Evolutionary conservation across 768 basidiomycete genomes (phyloP).

Genomic region (Boletus pseudopeckii): DNA sequence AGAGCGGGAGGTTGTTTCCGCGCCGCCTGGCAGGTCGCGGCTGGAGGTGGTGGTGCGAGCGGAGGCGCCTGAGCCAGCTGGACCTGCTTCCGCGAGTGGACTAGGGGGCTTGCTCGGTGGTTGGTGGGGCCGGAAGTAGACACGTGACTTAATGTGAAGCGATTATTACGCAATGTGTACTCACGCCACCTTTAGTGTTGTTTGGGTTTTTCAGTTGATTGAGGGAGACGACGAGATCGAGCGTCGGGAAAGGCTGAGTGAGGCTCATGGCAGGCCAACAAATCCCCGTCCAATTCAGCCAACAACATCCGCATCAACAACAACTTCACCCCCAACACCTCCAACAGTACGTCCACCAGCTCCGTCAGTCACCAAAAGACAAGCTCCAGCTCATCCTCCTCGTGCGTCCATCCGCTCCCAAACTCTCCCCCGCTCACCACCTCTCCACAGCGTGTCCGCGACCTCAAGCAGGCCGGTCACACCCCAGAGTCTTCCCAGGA

Average conservation of each 20-base stretch:
- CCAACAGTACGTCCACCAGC: slow-evolving; percentile 3
- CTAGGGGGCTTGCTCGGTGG: slow-evolving; percentile 70
- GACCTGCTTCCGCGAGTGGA: slow-evolving; percentile 48
- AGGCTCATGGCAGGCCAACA: slow-evolving; percentile 23
- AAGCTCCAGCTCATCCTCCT: slow-evolving; percentile 22
- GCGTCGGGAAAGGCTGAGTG: slow-evolving; percentile 1
- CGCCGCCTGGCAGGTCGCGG: slow-evolving; percentile 46
- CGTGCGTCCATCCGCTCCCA: not conserved
- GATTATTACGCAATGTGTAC: slow-evolving; percentile 6
- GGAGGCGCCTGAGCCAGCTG: slow-evolving; percentile 48
- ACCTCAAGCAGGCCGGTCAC: slow-evolving; percentile 41
- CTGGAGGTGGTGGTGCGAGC: slow-evolving; percentile 48
- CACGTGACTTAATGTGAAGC: slow-evolving; percentile 16
- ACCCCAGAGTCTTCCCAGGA: slow-evolving; percentile 46
- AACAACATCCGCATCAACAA: slow-evolving; percentile 17
- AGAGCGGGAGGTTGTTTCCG: slow-evolving; percentile 14
- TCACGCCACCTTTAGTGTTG: slow-evolving; percentile 22
- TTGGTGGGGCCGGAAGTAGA: slow-evolving; percentile 64
- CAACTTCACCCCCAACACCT: slow-evolving; percentile 7
- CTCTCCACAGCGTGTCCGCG: slow-evolving; percentile 39
- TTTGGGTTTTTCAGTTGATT: slow-evolving; percentile 18
- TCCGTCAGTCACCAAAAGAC: slow-evolving; percentile 23
- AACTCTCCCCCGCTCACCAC: not conserved
- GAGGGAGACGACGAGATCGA: slow-evolving; percentile 9
- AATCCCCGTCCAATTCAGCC: slow-evolving; percentile 25